phyloP scores from a whole-genome alignment of 2,329 filamentous ascomycete genomes.

The Cladophialophora yegresii region DNA sequence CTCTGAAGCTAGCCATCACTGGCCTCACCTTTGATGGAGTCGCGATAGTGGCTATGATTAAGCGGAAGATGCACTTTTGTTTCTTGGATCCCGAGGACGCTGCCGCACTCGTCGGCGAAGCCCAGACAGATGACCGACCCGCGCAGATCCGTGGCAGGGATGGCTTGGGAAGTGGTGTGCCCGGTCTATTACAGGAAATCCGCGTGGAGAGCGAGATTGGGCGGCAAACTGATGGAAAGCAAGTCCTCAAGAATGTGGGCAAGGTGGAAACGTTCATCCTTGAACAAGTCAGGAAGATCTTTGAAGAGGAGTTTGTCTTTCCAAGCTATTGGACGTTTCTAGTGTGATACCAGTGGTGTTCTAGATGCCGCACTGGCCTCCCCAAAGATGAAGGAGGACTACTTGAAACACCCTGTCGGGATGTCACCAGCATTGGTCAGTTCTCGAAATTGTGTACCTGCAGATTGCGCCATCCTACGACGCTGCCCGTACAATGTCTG shows the following conservation, averaged over 20 bases:
- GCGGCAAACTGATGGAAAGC: slow-evolving; percentile 83
- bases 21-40: slow-evolving; percentile 94
- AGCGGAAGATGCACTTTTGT: slow-evolving; percentile 86
- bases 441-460: slow-evolving; percentile 4
- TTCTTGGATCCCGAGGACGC: slow-evolving; percentile 93
- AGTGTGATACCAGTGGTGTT: slow-evolving; percentile 54
- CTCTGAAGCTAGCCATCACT: slow-evolving; percentile 90
- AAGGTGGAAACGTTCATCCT: slow-evolving; percentile 98
- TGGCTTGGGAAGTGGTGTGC: slow-evolving; percentile 45
- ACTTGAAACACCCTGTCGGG: neutral
- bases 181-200: slow-evolving; percentile 86
- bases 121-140: slow-evolving; percentile 37
- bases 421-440: neutral
- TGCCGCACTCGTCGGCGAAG: slow-evolving; percentile 65
- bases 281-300: slow-evolving; percentile 93
- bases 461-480: slow-evolving; percentile 1
- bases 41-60: slow-evolving; percentile 86
- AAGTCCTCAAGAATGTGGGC: slow-evolving; percentile 95
- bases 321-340: slow-evolving; percentile 98
- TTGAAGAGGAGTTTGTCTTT: slow-evolving; percentile 98
- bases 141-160: slow-evolving; percentile 31
- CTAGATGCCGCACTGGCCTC: neutral
- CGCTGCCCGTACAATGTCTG: neutral
- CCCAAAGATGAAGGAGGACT: neutral
- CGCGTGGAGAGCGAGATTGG: slow-evolving; percentile 97